Base-by-base conservation (phyloP, 2,329 filamentous ascomycete species). In the Neonectria punicea region DNA sequence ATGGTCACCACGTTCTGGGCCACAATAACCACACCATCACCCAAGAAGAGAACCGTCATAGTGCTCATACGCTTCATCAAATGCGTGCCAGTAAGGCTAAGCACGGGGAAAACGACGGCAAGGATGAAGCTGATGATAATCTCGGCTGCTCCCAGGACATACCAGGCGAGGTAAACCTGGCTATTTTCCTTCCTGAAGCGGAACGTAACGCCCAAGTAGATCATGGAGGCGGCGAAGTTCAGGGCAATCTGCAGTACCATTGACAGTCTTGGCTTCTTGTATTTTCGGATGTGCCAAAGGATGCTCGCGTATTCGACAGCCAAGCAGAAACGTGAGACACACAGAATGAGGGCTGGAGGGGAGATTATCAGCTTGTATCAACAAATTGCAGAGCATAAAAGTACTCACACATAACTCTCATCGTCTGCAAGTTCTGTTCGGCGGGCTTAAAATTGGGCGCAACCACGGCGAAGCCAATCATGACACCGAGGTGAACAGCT, bases 41-140 rank as follows among this genome's bases (percentile, higher is more conserved):
- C 89, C 63, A 91, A 84, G 61, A 92, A 88, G 65, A 91, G 90
- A 53, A 91, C 81, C 0, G 89, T 91, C 60, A 91, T 80, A 2
- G 90, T 80, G 13, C 84, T 86, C 83, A 91, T 86, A 10, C 90
- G 84, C 71, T 89, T 87, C 71, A 89, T 88, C 59, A 91, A 75
- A 73, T 90, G 87, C 0, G 87, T 91, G 61, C 85, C 81, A 64
- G 87, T 84, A 72, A 91, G 89, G 58, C 86, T 87, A 47, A 91
- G 81, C 54, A 86, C 84, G 4, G 84, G 80, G 74, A 83, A 90
- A 25, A 81, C 76, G 53, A 83, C 84, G 10, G 89, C 89, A 5
- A 89, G 78, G 5, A 76, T 76, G 36, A 91, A 81, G 4, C 85
- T 83, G 5, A 81, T 70, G 18, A 85, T 68, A 18, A 84, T 83